A percentile compares a stretch with the other conserved stretches of the same genome.
phyloP scores from a whole-genome alignment of 331 rosid genomes.

The Arachis monticola region DNA sequence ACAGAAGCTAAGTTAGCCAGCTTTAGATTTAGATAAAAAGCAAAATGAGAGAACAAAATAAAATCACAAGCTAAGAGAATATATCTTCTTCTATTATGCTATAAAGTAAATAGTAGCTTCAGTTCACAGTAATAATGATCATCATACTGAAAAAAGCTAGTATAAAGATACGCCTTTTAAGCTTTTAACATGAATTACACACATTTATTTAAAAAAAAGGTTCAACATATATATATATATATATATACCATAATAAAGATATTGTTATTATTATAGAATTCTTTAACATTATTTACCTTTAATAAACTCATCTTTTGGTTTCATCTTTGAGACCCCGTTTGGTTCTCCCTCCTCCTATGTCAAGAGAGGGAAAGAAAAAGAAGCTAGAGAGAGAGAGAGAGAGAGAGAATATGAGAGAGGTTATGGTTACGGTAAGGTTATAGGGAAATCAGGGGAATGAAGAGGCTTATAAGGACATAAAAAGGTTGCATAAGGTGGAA shows the following conservation, averaged over 20 bases:
- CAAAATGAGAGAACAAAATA: no score
- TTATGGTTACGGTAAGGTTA: slow-evolving; percentile 33
- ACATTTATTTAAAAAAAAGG: slow-evolving; percentile 19
- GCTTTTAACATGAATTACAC: slow-evolving; percentile 35
- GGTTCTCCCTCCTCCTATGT: not conserved
- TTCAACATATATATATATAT: not conserved
- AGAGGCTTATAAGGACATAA: slow-evolving; percentile 46
- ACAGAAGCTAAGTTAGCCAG: slow-evolving; percentile 36
- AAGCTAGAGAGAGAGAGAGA: not conserved
- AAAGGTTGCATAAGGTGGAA: slow-evolving; percentile 39
- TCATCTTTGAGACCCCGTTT: slow-evolving; percentile 46
- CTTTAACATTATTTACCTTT: slow-evolving; percentile 52
- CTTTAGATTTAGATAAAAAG: slow-evolving; percentile 40
- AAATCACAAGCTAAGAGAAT: not conserved
- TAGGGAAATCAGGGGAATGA: slow-evolving; percentile 30
- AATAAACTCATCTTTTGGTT: slow-evolving; percentile 50
- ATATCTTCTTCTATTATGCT: slow-evolving; percentile 21
- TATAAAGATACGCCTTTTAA: slow-evolving; percentile 15
- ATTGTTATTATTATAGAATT: not conserved
- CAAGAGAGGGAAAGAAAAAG: not conserved
- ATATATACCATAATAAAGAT: not conserved
- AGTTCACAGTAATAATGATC: not conserved
- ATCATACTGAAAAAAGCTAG: slow-evolving; percentile 33
- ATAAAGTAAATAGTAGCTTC: slow-evolving; percentile 25
- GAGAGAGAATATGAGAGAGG: not conserved